phyloP scores from a whole-genome alignment of 768 basidiomycete species.

The Suillus luteus region DNA sequence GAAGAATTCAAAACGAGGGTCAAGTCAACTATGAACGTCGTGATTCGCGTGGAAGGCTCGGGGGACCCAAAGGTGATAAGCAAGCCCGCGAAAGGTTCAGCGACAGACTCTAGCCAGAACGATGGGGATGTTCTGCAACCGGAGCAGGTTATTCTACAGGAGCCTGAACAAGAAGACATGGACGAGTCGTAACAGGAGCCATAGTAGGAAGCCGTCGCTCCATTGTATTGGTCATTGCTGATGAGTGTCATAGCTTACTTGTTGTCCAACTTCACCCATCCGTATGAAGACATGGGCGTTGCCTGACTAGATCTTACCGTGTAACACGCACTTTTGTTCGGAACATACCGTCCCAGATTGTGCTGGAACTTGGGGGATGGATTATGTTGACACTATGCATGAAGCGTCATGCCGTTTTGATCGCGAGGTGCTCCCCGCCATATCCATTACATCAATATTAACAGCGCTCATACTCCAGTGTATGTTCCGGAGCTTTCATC shows the following conservation, averaged over 20 bases:
- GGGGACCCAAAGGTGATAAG: constrained; percentile 35
- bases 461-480: neutral
- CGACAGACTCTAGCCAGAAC: constrained; percentile 12
- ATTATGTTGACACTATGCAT: neutral
- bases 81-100: constrained; percentile 11
- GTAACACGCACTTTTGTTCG: neutral
- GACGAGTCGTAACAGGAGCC: constrained; percentile 27
- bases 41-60: constrained; percentile 66
- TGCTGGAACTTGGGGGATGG: neutral
- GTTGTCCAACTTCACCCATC: neutral
- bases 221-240: neutral
- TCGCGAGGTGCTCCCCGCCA: neutral
- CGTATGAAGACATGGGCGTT: neutral
- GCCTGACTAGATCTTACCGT: neutral
- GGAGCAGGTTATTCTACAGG: constrained; percentile 38
- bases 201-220: neutral
- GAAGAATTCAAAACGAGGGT: constrained; percentile 61
- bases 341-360: neutral
- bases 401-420: neutral
- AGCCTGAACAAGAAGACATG: constrained; percentile 47
- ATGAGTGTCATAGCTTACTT: neutral
- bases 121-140: constrained; percentile 15
- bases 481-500: neutral
- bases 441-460: no score
- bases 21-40: constrained; percentile 67